A percentile compares a stretch with the other conserved stretches of the same genome.
Evolutionary conservation across 306 rosid genomes (phyloP).

Genomic region (Oemleria cerasiformis): DNA sequence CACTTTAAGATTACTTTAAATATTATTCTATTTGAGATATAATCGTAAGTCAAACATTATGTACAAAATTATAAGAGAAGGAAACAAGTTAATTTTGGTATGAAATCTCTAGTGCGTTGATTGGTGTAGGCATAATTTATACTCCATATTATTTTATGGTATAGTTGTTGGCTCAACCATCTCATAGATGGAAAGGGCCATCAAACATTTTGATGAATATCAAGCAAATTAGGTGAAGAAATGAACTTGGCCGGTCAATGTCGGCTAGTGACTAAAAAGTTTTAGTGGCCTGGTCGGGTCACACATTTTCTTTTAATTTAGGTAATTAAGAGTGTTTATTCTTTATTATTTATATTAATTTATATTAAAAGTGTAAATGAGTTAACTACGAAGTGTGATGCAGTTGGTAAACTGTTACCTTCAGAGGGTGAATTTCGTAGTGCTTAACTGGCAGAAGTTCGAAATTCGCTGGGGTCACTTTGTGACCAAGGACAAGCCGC

Average conservation of each 20-base stretch:
- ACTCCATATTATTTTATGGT: neutral
- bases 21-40: too few species aligned
- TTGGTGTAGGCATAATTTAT: neutral
- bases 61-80: neutral
- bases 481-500: too few species aligned
- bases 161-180: slow-evolving; percentile 15
- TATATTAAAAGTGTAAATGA: too few species aligned
- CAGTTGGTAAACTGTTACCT: too few species aligned
- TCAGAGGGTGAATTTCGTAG: too few species aligned
- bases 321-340: too few species aligned
- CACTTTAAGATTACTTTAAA: too few species aligned
- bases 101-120: neutral
- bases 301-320: slow-evolving; percentile 15
- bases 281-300: slow-evolving; percentile 48
- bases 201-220: neutral
- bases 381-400: too few species aligned
- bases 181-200: slow-evolving; percentile 12
- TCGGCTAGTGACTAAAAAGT: slow-evolving; percentile 28
- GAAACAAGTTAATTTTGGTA: neutral
- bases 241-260: slow-evolving; percentile 27
- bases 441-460: too few species aligned
- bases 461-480: too few species aligned
- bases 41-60: too few species aligned
- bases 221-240: slow-evolving; percentile 31
- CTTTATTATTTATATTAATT: too few species aligned